phyloP scores from a whole-genome alignment of 2,329 filamentous ascomycete species.

The Coniella lustricola region DNA sequence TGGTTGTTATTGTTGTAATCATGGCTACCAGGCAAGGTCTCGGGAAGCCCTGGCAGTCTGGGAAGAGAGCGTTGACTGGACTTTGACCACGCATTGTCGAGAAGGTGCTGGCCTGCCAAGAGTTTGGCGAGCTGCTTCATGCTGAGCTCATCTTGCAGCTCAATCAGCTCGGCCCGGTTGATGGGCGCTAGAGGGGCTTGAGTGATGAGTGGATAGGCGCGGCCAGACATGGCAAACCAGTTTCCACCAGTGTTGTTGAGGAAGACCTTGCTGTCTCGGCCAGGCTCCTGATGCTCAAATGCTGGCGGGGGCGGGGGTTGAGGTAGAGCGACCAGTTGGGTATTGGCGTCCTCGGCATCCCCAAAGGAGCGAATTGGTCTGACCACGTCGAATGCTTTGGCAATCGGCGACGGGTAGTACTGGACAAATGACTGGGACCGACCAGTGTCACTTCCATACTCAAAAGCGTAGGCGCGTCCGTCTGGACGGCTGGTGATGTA shows the following conservation, averaged over 20 bases:
- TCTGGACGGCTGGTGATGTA: constrained; percentile 87
- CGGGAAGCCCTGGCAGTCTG: constrained; percentile 15
- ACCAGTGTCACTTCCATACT: constrained; percentile 50
- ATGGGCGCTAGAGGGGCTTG: constrained; percentile 48
- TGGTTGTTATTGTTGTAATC: too few species aligned
- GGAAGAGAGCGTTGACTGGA: constrained; percentile 14
- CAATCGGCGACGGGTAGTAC: constrained; percentile 69
- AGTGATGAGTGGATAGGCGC: constrained; percentile 77
- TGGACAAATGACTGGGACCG: constrained; percentile 54
- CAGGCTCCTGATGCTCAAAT: constrained; percentile 41
- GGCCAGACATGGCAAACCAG: constrained; percentile 91
- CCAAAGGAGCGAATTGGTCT: constrained; percentile 40
- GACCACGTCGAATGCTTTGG: constrained; percentile 81
- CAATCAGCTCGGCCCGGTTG: constrained; percentile 39
- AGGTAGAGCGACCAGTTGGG: constrained; percentile 70
- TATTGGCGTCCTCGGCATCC: constrained; percentile 41
- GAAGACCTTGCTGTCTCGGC: constrained; percentile 63
- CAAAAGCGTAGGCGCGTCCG: constrained; percentile 74
- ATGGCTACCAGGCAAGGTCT: constrained; percentile 5
- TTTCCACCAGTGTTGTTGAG: constrained; percentile 83
- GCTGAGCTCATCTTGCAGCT: constrained; percentile 28
- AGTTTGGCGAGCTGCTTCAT: constrained; percentile 48
- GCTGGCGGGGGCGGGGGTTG: constrained; percentile 65
- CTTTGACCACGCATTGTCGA: constrained; percentile 37
- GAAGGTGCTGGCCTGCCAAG: constrained; percentile 64